Percentiles rank a stretch among this genome's conserved stretches.
phyloP scores from a whole-genome alignment of 331 rosid genomes.

The Erythrophleum ivorense region DNA sequence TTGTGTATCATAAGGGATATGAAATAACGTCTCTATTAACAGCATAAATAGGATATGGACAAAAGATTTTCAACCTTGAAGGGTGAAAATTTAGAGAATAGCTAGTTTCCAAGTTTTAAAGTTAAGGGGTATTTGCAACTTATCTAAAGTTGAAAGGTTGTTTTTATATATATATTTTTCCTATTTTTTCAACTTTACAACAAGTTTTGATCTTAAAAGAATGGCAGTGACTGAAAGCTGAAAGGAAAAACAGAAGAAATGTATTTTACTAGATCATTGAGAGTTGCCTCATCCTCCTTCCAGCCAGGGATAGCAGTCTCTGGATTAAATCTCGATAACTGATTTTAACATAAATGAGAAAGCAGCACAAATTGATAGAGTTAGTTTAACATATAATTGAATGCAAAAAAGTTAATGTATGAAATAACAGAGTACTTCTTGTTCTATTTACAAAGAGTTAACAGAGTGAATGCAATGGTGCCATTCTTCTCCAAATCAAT shows the following conservation, averaged over 20 bases:
- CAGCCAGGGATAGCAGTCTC: constrained; percentile 51
- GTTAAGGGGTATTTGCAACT: no score
- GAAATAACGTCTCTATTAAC: no score
- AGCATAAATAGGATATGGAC: no score
- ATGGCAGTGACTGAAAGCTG: no score
- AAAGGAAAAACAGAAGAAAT: background rate
- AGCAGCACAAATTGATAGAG: constrained; percentile 29
- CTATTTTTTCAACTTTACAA: no score
- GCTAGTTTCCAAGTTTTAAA: no score
- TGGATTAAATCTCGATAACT: constrained; percentile 42
- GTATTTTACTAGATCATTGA: constrained; percentile 3
- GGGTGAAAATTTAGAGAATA: no score
- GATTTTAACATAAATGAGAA: constrained; percentile 18
- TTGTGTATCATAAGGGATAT: no score
- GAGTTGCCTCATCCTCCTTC: constrained; percentile 64
- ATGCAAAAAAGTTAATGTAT: constrained; percentile 2
- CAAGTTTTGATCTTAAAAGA: no score
- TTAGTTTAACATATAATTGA: background rate
- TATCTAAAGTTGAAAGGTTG: no score
- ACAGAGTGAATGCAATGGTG: constrained; percentile 80
- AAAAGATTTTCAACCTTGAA: no score
- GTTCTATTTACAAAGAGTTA: constrained; percentile 46
- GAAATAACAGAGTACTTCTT: constrained; percentile 52
- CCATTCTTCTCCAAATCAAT: constrained; percentile 71
- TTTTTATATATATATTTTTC: no score